Percentiles rank a stretch among this genome's conserved stretches.
These are phyloP conservation scores for Arabis hirsuta DNA, from an alignment of 345 rosid species.

Conservation along the genomic window DNA sequence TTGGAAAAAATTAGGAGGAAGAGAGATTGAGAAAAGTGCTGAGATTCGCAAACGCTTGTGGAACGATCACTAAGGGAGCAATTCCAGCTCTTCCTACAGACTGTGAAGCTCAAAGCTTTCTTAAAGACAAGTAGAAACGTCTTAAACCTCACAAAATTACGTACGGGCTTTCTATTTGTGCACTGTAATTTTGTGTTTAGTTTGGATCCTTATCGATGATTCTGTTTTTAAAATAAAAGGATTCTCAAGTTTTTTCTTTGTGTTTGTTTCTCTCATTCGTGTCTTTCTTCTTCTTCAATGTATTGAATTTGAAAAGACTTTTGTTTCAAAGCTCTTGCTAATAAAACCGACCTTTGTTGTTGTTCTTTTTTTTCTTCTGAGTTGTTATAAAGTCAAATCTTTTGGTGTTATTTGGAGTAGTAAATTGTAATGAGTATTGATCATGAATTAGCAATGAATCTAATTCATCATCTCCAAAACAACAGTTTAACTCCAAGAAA, in stretches of 20 bases:
- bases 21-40: conserved; percentile 66
- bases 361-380: neutral
- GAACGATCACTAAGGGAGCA: conserved; percentile 98
- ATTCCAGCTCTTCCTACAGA: conserved; percentile 84
- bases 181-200: neutral
- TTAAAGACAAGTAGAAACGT: conserved; percentile 46
- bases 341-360: neutral
- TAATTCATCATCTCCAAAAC: no score
- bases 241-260: neutral
- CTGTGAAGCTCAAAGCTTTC: conserved; percentile 55
- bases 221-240: neutral
- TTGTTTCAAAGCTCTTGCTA: neutral
- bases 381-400: neutral
- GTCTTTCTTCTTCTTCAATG: neutral
- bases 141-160: neutral
- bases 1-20: no score
- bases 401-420: neutral
- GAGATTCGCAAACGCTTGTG: conserved; percentile 86
- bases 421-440: neutral
- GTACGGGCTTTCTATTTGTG: neutral
- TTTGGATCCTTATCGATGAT: conserved; percentile 16
- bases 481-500: no score
- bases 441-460: no score
- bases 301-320: neutral
- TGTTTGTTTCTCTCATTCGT: no score